Conservation (phyloP, 192 early-diverging fungal species). For the Coemansia brasiliensis region DNA sequence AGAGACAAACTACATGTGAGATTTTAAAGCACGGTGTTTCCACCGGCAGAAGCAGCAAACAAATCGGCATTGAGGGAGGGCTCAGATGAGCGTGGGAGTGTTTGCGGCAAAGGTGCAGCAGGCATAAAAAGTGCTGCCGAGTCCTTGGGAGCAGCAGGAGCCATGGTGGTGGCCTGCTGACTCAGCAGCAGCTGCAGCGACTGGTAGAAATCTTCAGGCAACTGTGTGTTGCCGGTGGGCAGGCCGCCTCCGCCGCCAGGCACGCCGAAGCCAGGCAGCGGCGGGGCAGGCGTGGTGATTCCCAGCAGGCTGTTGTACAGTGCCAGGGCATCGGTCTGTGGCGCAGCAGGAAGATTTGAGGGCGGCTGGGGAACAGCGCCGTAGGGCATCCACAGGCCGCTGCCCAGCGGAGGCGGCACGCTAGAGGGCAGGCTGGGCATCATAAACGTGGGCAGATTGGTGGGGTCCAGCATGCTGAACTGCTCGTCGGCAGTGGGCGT, state of each 20-base stretch:
- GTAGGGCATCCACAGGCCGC: neutral
- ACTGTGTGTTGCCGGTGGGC: no score
- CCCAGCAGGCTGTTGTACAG: conserved; percentile 35
- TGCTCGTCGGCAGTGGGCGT: conserved; percentile 35
- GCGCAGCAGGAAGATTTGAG: neutral
- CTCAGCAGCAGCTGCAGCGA: conserved; percentile 22
- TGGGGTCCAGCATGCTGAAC: conserved; percentile 40
- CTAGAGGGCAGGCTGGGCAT: conserved; percentile 19
- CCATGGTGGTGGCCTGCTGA: conserved; percentile 10
- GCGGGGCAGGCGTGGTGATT: neutral
- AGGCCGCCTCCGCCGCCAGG: neutral
- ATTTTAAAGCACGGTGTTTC: conserved; percentile 9
- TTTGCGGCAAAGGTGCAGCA: no score
- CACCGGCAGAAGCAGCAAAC: neutral
- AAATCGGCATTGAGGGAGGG: neutral
- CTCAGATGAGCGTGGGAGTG: no score
- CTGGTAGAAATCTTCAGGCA: conserved; percentile 18
- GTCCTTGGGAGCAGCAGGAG: neutral
- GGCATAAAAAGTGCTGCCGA: no score
- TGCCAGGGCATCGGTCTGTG: conserved; percentile 16
- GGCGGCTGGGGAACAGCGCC: neutral
- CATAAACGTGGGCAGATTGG: conserved; percentile 50
- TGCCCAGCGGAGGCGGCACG: conserved; percentile 6
- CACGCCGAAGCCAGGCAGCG: neutral
- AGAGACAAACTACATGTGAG: no score